These are phyloP conservation scores for Rheum nobile DNA, from an alignment of 148 eudicot species.

Conservation along the genomic window DNA sequence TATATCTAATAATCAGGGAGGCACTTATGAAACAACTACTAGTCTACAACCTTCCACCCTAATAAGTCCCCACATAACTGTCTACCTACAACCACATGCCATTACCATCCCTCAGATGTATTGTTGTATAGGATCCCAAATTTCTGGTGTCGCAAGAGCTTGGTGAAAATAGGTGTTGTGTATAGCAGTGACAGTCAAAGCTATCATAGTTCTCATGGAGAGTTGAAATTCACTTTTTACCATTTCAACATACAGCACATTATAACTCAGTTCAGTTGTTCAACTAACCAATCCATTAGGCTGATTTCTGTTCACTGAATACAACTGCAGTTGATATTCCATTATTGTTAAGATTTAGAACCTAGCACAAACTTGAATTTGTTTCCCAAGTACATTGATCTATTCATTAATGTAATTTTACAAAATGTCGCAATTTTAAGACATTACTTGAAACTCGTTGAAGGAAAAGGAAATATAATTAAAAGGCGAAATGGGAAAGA, in stretches of 20 bases:
- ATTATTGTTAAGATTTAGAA: neutral
- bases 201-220: neutral
- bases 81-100: neutral
- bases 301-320: neutral
- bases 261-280: neutral
- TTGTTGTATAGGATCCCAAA: neutral
- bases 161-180: neutral
- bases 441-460: neutral
- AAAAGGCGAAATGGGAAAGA: neutral
- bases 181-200: neutral
- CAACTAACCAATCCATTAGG: neutral
- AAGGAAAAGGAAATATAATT: neutral
- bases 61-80: neutral
- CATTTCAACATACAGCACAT: neutral
- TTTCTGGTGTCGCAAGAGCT: neutral
- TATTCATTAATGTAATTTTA: neutral
- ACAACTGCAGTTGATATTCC: neutral
- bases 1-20: neutral
- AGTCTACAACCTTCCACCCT: neutral
- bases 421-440: neutral
- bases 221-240: neutral
- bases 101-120: neutral
- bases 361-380: neutral
- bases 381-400: too few relatives aligned
- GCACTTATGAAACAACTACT: neutral